These are phyloP conservation scores for Glarea lozoyensis DNA, from an alignment of 495 filamentous ascomycete genomes.

Conservation along the genomic window DNA sequence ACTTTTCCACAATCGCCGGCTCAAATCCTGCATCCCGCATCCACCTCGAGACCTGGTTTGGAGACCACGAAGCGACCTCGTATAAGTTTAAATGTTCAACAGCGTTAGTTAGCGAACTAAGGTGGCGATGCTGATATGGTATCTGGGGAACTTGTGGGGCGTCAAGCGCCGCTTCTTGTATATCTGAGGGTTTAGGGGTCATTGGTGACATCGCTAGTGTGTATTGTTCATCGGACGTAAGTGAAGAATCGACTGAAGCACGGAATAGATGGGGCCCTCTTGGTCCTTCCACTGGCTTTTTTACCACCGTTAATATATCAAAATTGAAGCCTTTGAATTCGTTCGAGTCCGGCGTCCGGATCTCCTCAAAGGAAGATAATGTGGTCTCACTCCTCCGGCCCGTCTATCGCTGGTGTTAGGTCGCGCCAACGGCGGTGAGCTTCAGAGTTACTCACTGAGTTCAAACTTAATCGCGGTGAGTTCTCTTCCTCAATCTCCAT, in stretches of 20 bases:
- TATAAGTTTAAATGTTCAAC: constrained; percentile 45
- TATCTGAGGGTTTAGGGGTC: constrained; percentile 28
- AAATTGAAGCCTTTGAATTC: constrained; percentile 36
- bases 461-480: constrained; percentile 54
- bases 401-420: constrained; percentile 29
- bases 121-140: constrained; percentile 22
- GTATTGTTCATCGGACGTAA: constrained; percentile 41
- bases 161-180: constrained; percentile 18
- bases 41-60: constrained; percentile 71
- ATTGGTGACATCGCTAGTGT: constrained; percentile 59
- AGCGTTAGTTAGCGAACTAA: constrained; percentile 28
- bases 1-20: constrained; percentile 63
- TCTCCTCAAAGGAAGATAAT: constrained; percentile 66
- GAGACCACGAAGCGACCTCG: constrained; percentile 55
- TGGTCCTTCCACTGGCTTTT: constrained; percentile 67
- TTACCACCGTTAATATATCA: constrained; percentile 25
- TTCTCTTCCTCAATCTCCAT: constrained; percentile 49
- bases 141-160: constrained; percentile 15
- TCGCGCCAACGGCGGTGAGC: background rate
- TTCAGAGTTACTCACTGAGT: constrained; percentile 45
- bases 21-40: constrained; percentile 69
- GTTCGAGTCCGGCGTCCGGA: constrained; percentile 47
- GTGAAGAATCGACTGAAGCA: constrained; percentile 34
- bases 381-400: constrained; percentile 63
- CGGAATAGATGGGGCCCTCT: constrained; percentile 86